phyloP scores from a whole-genome alignment of 2,329 filamentous ascomycete species.

The Acrocalymma vagum region DNA sequence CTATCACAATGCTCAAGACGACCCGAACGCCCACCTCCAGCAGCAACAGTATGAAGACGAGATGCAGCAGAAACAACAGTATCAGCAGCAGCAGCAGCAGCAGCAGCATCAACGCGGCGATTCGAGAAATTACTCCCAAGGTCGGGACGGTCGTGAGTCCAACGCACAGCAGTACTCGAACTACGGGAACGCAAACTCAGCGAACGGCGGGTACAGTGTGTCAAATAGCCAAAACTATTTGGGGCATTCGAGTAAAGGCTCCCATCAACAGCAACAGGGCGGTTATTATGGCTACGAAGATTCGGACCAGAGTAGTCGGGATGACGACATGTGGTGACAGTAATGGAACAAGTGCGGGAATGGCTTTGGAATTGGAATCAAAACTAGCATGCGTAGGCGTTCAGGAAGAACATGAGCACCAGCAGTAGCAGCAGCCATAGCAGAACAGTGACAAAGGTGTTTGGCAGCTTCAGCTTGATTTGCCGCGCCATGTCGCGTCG shows the following conservation, averaged over 20 bases:
- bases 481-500: too few relatives aligned
- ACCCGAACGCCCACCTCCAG: conserved; percentile 24
- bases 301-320: conserved; percentile 37
- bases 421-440: too few relatives aligned
- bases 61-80: conserved; percentile 19
- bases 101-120: conserved; percentile 6
- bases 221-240: conserved; percentile 46
- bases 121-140: neutral
- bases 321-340: conserved; percentile 50
- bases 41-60: conserved; percentile 19
- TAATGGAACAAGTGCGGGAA: neutral
- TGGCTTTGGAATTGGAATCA: neutral
- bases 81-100: conserved; percentile 20
- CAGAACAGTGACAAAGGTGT: too few relatives aligned
- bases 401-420: too few relatives aligned
- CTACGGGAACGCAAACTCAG: conserved; percentile 37
- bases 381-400: too few relatives aligned
- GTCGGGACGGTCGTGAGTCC: conserved; percentile 14
- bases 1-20: too few relatives aligned
- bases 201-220: conserved; percentile 46
- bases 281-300: conserved; percentile 38
- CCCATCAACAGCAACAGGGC: too few relatives aligned
- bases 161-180: conserved; percentile 41
- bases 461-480: too few relatives aligned
- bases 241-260: conserved; percentile 31